Percentiles rank a stretch among this genome's conserved stretches.
phyloP scores from a whole-genome alignment of 208 protist species.

The Trypanosoma lewisi region DNA sequence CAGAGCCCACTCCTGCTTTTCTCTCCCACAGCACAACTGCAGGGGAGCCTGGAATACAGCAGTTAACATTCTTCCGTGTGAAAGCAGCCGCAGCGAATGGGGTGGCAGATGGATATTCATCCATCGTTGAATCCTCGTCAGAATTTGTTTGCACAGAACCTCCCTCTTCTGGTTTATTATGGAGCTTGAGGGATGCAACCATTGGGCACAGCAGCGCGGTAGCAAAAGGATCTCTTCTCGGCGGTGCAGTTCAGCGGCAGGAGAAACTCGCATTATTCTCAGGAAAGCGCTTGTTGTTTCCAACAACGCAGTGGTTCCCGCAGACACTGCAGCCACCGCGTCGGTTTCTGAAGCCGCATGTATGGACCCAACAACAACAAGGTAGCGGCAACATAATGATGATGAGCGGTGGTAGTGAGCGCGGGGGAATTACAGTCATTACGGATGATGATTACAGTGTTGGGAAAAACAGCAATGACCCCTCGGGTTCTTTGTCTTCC shows the following conservation, averaged over 20 bases:
- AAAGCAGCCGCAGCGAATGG: neutral
- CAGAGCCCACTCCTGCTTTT: constrained; percentile 35
- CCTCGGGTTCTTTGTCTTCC: neutral
- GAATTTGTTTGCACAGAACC: neutral
- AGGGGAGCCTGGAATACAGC: constrained; percentile 54
- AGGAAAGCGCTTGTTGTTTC: constrained; percentile 9
- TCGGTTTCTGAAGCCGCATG: constrained; percentile 32
- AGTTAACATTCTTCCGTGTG: constrained; percentile 50
- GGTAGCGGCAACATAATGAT: too few relatives aligned
- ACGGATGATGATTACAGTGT: neutral
- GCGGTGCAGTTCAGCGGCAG: constrained; percentile 19
- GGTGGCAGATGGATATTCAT: constrained; percentile 2
- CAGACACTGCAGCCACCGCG: constrained; percentile 64
- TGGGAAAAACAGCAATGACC: neutral
- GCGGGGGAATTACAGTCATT: neutral
- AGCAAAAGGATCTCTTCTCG: constrained; percentile 13
- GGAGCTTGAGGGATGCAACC: neutral
- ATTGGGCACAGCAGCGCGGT: neutral
- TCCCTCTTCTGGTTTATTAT: neutral
- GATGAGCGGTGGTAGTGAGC: too few relatives aligned
- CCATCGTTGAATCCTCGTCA: neutral
- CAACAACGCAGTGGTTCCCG: constrained; percentile 59
- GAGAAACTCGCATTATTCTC: constrained; percentile 10
- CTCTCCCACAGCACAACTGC: constrained; percentile 40
- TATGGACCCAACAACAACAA: neutral